Percentiles rank a stretch among this genome's conserved stretches.
These are phyloP conservation scores for Tylopilus sp. DNA, from an alignment of 768 basidiomycete species.

Conservation along the genomic window DNA sequence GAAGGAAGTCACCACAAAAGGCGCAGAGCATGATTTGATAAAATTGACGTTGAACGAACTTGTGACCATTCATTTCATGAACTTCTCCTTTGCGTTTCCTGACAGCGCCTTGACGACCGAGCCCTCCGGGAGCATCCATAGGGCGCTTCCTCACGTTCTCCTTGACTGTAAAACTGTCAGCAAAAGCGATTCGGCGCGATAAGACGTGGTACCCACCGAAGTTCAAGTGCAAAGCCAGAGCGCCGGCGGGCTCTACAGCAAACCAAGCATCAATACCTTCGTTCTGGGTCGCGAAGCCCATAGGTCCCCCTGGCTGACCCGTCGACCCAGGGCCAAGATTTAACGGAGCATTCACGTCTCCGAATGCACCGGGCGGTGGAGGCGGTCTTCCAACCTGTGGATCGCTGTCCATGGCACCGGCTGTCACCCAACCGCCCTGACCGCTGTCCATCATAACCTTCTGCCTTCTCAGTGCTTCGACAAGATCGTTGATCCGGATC, in stretches of 20 bases:
- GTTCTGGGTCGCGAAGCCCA: constrained; percentile 20
- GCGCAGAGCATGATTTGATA: constrained; percentile 99
- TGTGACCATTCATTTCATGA: constrained; percentile 99
- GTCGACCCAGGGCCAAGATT: constrained; percentile 32
- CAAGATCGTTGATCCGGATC: constrained; percentile 90
- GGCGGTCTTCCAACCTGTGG: constrained; percentile 44
- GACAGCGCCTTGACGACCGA: constrained; percentile 97
- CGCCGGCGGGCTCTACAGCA: constrained; percentile 95
- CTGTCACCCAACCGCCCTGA: constrained; percentile 96
- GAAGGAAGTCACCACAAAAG: constrained; percentile 95
- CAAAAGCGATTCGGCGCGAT: background rate
- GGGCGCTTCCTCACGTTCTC: constrained; percentile 96
- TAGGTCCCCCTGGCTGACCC: constrained; percentile 30
- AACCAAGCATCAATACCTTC: constrained; percentile 98
- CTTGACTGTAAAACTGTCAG: constrained; percentile 63
- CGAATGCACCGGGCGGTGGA: constrained; percentile 47
- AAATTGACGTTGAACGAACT: constrained; percentile 96
- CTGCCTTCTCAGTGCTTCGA: constrained; percentile 89
- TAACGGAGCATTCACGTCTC: constrained; percentile 43
- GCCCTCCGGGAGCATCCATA: constrained; percentile 84
- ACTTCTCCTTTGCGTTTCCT: constrained; percentile 98
- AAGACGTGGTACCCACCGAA: constrained; percentile 63
- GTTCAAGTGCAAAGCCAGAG: constrained; percentile 81
- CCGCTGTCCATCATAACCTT: constrained; percentile 84
- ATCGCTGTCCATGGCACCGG: constrained; percentile 79